Conservation (phyloP, 2,329 filamentous ascomycete genomes). For the Macroventuria anomochaeta region DNA sequence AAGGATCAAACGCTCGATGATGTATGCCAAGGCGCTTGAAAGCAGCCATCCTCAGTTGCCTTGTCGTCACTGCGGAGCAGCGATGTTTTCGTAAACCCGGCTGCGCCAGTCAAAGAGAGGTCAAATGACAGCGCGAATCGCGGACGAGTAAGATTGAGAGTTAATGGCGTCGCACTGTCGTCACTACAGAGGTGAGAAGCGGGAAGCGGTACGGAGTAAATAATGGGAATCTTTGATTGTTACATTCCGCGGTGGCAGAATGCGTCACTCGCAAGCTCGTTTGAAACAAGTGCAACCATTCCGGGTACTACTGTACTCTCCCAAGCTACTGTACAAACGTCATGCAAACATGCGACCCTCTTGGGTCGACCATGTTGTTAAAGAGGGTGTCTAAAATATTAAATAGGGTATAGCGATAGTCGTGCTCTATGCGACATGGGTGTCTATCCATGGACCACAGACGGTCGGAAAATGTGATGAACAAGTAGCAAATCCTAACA, state of each 20-base stretch:
- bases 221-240: slow-evolving; percentile 20
- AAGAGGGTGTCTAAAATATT: slow-evolving; percentile 48
- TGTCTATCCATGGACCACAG: slow-evolving; percentile 27
- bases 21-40: slow-evolving; percentile 26
- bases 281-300: slow-evolving; percentile 20
- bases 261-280: slow-evolving; percentile 37
- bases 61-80: slow-evolving; percentile 24
- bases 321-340: slow-evolving; percentile 46
- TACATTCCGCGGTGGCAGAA: slow-evolving; percentile 16
- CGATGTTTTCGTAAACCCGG: not conserved
- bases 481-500: slow-evolving; percentile 11
- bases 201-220: not conserved
- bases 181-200: slow-evolving; percentile 8
- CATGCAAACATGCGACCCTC: slow-evolving; percentile 33
- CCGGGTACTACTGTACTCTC: not conserved
- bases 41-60: not conserved
- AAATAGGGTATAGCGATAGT: slow-evolving; percentile 46
- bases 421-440: slow-evolving; percentile 34
- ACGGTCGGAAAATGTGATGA: slow-evolving; percentile 19
- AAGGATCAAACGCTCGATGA: slow-evolving; percentile 24
- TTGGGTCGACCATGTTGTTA: slow-evolving; percentile 28
- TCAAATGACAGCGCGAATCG: not conserved
- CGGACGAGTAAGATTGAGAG: not conserved
- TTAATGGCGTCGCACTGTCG: slow-evolving; percentile 12
- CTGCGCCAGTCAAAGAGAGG: not conserved